These are phyloP conservation scores for Hygrophila difformis DNA, from an alignment of 257 asterid species.

Conservation along the genomic window DNA sequence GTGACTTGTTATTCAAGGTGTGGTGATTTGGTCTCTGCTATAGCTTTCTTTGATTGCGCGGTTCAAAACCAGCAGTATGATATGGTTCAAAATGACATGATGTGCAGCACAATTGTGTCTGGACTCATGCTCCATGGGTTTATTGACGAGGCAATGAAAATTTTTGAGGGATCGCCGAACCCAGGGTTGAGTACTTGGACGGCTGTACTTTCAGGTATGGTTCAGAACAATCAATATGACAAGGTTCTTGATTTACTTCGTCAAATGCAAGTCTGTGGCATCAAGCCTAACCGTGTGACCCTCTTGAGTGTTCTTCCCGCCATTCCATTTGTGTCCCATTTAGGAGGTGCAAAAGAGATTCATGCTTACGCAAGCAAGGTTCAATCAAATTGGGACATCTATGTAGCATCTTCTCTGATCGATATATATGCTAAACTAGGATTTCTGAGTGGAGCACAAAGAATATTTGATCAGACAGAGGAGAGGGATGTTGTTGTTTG, in stretches of 20 bases:
- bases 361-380: constrained; percentile 62
- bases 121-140: constrained; percentile 80
- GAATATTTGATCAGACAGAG: constrained; percentile 39
- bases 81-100: constrained; percentile 58
- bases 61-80: constrained; percentile 39
- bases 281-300: constrained; percentile 55
- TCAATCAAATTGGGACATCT: constrained; percentile 38
- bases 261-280: constrained; percentile 47
- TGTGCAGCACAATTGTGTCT: constrained; percentile 65
- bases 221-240: constrained; percentile 56
- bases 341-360: constrained; percentile 60
- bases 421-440: constrained; percentile 81
- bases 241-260: constrained; percentile 38
- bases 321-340: constrained; percentile 43
- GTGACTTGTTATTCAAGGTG: constrained; percentile 61
- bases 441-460: constrained; percentile 46
- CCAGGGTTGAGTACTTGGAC: constrained; percentile 75
- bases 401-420: constrained; percentile 55
- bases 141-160: constrained; percentile 46
- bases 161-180: constrained; percentile 38
- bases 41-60: constrained; percentile 38
- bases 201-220: constrained; percentile 68
- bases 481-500: constrained; percentile 61
- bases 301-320: constrained; percentile 72
- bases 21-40: constrained; percentile 54